These are phyloP conservation scores for Blastocystis hominis DNA, from an alignment of 352 stramenopile genomes.

Conservation along the genomic window DNA sequence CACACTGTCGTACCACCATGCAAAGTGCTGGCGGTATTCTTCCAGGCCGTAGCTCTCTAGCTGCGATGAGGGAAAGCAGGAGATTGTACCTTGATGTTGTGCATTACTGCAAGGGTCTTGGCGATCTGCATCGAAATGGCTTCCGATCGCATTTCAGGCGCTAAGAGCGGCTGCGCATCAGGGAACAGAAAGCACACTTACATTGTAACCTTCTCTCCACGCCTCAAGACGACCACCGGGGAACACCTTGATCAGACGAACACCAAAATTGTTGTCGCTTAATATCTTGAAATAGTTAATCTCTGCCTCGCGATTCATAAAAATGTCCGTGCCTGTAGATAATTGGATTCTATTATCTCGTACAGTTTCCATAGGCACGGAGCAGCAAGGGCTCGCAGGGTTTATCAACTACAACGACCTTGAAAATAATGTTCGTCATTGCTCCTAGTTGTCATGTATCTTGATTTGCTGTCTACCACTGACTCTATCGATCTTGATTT, in stretches of 20 bases:
- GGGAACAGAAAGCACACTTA: not conserved
- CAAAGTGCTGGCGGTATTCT: not conserved
- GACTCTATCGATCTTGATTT: not conserved
- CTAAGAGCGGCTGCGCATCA: not conserved
- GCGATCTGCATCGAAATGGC: not conserved
- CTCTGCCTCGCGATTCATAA: constrained; percentile 29
- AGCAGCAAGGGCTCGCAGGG: not conserved
- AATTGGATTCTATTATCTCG: not conserved
- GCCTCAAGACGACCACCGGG: not conserved
- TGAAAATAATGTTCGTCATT: constrained; percentile 51
- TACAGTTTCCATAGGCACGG: not conserved
- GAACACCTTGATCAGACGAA: not conserved
- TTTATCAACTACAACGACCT: not conserved
- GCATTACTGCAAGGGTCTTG: not conserved
- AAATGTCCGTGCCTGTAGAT: not conserved
- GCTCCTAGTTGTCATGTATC: not conserved
- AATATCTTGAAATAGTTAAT: not conserved
- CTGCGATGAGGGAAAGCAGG: not conserved
- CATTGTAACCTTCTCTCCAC: constrained; percentile 34
- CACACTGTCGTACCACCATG: not conserved
- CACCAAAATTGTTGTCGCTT: constrained; percentile 16
- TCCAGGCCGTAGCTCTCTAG: not conserved
- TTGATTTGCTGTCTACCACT: not conserved
- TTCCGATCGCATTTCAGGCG: not conserved
- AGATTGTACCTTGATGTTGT: not conserved